phyloP scores from a whole-genome alignment of 176 grass and related monocot genomes.

The Raddia guianensis region DNA sequence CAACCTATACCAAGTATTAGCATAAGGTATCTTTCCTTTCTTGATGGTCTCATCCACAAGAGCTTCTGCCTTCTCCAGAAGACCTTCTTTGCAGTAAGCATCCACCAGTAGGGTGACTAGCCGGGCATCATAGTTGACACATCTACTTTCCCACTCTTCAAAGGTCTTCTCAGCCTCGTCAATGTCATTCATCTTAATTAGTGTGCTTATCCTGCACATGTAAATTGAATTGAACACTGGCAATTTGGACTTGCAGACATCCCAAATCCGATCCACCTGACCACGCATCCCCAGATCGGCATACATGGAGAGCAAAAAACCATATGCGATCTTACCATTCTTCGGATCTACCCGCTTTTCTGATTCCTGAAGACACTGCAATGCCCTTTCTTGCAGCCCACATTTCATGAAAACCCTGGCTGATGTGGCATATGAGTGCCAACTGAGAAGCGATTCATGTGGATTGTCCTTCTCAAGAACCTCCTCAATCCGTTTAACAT shows the following conservation, averaged over 20 bases:
- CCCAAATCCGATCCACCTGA: constrained; percentile 50
- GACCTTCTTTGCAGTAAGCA: constrained; percentile 55
- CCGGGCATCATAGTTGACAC: constrained; percentile 39
- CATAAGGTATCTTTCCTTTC: constrained; percentile 46
- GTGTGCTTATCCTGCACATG: constrained; percentile 51
- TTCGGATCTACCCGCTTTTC: constrained; percentile 44
- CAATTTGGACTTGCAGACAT: constrained; percentile 38
- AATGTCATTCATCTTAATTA: constrained; percentile 56
- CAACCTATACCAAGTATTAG: constrained; percentile 54
- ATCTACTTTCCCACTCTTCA: constrained; percentile 50
- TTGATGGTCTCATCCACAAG: constrained; percentile 44
- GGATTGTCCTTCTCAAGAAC: constrained; percentile 34
- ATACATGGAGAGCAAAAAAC: constrained; percentile 46
- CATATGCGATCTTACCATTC: constrained; percentile 35
- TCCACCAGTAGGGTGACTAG: constrained; percentile 45
- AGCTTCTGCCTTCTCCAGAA: constrained; percentile 60
- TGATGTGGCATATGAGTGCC: constrained; percentile 39
- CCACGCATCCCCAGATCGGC: constrained; percentile 47
- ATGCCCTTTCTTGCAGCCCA: constrained; percentile 45
- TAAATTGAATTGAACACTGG: constrained; percentile 48
- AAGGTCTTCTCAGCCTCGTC: constrained; percentile 45
- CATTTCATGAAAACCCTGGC: constrained; percentile 41
- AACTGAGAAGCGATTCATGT: constrained; percentile 9
- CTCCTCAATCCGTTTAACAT: constrained; percentile 43
- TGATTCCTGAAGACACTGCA: constrained; percentile 38